Evolutionary conservation across 305 asterid species (phyloP), one percentile per base, ranked within the genome.

Genomic region (Solanum aculeatissimum): DNA sequence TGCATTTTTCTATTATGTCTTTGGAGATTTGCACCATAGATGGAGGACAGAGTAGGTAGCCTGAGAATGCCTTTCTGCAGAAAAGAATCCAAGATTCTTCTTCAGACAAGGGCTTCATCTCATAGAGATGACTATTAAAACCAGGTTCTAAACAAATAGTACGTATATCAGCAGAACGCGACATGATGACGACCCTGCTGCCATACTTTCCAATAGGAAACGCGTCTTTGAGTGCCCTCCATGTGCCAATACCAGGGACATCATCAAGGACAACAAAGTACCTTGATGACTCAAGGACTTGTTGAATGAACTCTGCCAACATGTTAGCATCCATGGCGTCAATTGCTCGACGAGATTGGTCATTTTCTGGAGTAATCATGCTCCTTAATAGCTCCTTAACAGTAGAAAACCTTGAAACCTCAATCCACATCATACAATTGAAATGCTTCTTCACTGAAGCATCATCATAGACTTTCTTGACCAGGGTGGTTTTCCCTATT

Each of bases 401-500:
- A 10, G 42, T 23, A 53, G 81, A 78, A 82, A 15, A 78, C 81
- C 49, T 82, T 53, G 47, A 84, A 81, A 88, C 65, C 49, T 85
- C 83, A 45, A 86, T 10, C 90, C 90, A 84, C 3, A 16, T 19
- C 63, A 21, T 57, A 80, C 21, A 3, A 3, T 68, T 25, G 75
- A 88, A 84, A 32, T 58, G 68, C 27, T 16, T 78, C 55, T 68
- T 84, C 32, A 84, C 71, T 6, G 12, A 7, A 3, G 57, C 40
- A 84, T 86, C 86, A 21, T 88, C 87, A 13, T 16, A 88, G 5
- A 88, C 83, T 70, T 79, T 88, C 74, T 55, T 86, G 9, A 84
- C 85, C 27, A 82, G 25, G 21, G 90, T 84, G 16, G 89, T 81
- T 45, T 88, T 88, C 35, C 89, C 87, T 23, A 88, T 4, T 3